Evolutionary conservation across 2,329 filamentous ascomycete genomes (phyloP), one percentile per base, ranked within the genome.

Genomic region (Cladosporium sp.): DNA sequence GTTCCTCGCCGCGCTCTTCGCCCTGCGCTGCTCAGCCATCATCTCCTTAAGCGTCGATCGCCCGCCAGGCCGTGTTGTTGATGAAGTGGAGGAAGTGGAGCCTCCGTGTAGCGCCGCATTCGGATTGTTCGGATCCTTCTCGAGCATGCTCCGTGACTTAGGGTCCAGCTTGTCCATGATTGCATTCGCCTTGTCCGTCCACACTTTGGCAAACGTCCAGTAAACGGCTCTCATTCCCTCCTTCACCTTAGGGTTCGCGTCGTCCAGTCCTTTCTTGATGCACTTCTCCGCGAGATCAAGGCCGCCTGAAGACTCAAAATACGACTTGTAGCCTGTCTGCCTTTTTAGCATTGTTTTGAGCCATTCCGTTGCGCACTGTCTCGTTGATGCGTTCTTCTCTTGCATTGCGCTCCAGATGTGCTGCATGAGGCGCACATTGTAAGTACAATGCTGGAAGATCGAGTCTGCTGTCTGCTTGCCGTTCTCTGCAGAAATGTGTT

Each of bases 361-460:
- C 93, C 93, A 98, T 7, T 80, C 84, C 2, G 86, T 78, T 1
- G 85, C 86, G 68, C 85, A 95, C 1, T 82, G 81, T 56, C 93
- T 83, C 13, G 91, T 86, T 64, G 93, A 87, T 2, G 91, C 85
- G 65, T 96, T 97, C 74, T 96, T 97, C 73, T 98, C 92, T 67
- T 95, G 86, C 57, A 82, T 86, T 19, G 92, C 91, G 50, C 75
- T 74, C 75, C 84, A 87, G 44, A 97, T 76, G 63, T 97, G 92
- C 68, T 95, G 87, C 77, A 96, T 80, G 57, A 96, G 78, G 28
- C 90, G 85, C 55, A 78, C 75, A 56, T 80, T 91, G 71, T 92
- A 97, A 0, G 90, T 85, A 31, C 86, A 86, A 61, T 86, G 84
- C 57, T 83, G 81, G 58, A 97, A 80, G 49, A 98, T 84, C 16